Evolutionary conservation across 1,139 yeast species (phyloP).

Genomic region (Pichia terricola): DNA sequence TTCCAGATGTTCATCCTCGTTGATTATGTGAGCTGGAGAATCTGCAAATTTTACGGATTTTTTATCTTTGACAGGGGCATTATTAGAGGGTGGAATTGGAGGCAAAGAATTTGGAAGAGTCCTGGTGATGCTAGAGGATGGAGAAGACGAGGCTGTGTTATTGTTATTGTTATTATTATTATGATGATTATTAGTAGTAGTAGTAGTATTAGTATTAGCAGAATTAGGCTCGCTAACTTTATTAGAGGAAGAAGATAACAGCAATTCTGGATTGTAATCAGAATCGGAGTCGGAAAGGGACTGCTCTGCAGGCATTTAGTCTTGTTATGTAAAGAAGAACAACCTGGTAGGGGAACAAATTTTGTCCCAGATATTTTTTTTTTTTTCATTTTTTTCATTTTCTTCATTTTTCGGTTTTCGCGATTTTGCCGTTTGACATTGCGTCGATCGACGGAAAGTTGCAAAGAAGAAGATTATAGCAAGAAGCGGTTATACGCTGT

Average conservation of each 20-base stretch:
- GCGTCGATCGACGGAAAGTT: no score
- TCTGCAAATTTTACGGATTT: slow-evolving; percentile 11
- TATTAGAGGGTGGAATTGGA: neutral
- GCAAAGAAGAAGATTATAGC: no score
- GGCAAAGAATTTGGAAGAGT: slow-evolving; percentile 1
- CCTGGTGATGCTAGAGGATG: neutral
- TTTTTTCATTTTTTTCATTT: no score
- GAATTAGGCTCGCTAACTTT: neutral
- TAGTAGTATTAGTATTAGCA: neutral
- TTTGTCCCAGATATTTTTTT: no score
- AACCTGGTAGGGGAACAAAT: neutral
- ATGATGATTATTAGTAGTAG: neutral
- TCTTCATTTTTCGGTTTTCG: no score
- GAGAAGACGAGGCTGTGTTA: neutral
- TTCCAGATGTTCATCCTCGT: neutral
- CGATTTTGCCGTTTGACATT: no score
- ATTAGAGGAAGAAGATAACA: neutral
- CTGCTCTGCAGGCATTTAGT: neutral
- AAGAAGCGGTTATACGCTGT: no score
- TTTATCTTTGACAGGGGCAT: slow-evolving; percentile 1
- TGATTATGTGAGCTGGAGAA: neutral
- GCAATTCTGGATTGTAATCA: slow-evolving; percentile 14
- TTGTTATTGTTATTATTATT: neutral
- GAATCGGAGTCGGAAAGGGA: slow-evolving; percentile 10
- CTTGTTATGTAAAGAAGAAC: neutral